These are phyloP conservation scores for Henckelia pumila DNA, from an alignment of 257 asterid species.

Conservation along the genomic window DNA sequence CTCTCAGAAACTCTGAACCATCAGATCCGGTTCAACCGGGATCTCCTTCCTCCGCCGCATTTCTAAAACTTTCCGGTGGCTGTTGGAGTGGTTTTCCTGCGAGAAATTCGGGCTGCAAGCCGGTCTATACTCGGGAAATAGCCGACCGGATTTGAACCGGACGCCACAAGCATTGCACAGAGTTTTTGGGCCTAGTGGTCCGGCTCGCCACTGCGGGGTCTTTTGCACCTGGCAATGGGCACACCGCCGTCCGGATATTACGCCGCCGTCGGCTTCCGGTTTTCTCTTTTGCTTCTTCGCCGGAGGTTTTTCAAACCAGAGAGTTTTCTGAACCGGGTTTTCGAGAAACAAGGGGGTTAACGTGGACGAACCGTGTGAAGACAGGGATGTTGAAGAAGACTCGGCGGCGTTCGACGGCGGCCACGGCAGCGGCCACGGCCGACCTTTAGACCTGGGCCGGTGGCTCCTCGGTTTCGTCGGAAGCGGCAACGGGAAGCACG, in stretches of 20 bases:
- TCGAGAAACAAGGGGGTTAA: conserved; percentile 27
- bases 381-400: conserved; percentile 45
- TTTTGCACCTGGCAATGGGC: conserved; percentile 73
- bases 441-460: conserved; percentile 42
- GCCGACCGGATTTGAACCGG: conserved; percentile 86
- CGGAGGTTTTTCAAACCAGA: conserved; percentile 44
- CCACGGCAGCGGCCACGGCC: conserved; percentile 43
- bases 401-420: conserved; percentile 40
- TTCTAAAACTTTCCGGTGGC: conserved; percentile 79
- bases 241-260: conserved; percentile 52
- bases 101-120: conserved; percentile 84
- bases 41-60: conserved; percentile 69
- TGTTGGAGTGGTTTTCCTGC: conserved; percentile 59
- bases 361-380: conserved; percentile 42
- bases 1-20: conserved; percentile 35
- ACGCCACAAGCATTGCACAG: conserved; percentile 85
- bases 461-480: conserved; percentile 51
- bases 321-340: conserved; percentile 33
- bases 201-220: conserved; percentile 89
- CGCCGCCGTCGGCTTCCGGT: conserved; percentile 38
- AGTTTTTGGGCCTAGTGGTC: conserved; percentile 77
- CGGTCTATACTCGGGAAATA: conserved; percentile 74
- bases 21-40: conserved; percentile 27
- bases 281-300: conserved; percentile 56
- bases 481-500: conserved; percentile 39